phyloP scores from a whole-genome alignment of 2,329 filamentous ascomycete genomes.

The Xylariales sp. region DNA sequence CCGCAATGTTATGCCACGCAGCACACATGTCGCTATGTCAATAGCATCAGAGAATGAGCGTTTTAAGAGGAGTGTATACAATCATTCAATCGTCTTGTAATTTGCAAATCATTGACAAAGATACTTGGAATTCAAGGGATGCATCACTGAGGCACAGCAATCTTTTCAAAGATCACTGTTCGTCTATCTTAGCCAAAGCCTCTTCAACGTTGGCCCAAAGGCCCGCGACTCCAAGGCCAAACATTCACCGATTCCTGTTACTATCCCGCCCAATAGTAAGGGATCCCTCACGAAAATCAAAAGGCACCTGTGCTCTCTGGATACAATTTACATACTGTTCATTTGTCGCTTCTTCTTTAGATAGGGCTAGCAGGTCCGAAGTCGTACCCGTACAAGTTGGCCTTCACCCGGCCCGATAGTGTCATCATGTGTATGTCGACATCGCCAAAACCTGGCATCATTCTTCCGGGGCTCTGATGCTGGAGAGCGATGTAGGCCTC shows the following conservation, averaged over 20 bases:
- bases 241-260: constrained; percentile 25
- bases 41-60: too few relatives aligned
- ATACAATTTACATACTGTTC: constrained; percentile 16
- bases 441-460: constrained; percentile 27
- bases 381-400: constrained; percentile 22
- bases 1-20: too few relatives aligned
- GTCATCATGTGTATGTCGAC: constrained; percentile 26
- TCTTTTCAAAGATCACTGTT: too few relatives aligned
- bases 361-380: constrained; percentile 23
- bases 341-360: constrained; percentile 1
- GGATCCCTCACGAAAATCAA: constrained; percentile 21
- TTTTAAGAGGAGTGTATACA: too few relatives aligned
- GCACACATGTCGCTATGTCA: too few relatives aligned
- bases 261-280: constrained; percentile 24
- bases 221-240: constrained; percentile 19
- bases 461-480: constrained; percentile 16
- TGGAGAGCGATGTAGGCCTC: constrained; percentile 28
- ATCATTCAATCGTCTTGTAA: too few relatives aligned
- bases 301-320: constrained; percentile 20
- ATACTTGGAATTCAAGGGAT: too few relatives aligned
- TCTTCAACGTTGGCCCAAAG: constrained; percentile 20
- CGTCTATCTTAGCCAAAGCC: background rate
- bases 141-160: too few relatives aligned
- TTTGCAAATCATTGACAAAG: too few relatives aligned
- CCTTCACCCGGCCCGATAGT: constrained; percentile 29